phyloP scores from a whole-genome alignment of 2,329 filamentous ascomycete genomes.

The Fusarium siculi region DNA sequence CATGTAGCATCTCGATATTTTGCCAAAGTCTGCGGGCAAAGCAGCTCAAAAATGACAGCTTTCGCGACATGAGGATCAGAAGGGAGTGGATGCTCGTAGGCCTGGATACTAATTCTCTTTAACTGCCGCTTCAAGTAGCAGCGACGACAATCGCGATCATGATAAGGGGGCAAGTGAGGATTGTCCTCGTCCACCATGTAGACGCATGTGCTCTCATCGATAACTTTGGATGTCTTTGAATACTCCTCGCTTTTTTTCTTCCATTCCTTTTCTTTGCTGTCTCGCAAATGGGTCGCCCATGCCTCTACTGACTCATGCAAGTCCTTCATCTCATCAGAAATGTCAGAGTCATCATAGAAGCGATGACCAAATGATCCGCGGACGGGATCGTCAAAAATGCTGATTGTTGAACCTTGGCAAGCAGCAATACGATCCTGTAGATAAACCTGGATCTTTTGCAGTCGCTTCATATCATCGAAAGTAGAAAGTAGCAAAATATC shows the following conservation, averaged over 20 bases:
- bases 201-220: constrained; percentile 47
- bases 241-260: constrained; percentile 44
- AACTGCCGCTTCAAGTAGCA: constrained; percentile 48
- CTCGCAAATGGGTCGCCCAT: constrained; percentile 23
- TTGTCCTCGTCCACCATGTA: constrained; percentile 41
- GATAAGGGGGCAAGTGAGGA: constrained; percentile 11
- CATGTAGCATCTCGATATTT: constrained; percentile 56
- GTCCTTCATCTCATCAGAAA: constrained; percentile 13
- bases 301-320: constrained; percentile 42
- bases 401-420: constrained; percentile 20
- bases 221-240: constrained; percentile 45
- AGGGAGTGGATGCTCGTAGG: constrained; percentile 56
- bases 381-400: constrained; percentile 39
- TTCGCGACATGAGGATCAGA: constrained; percentile 44
- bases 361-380: constrained; percentile 44
- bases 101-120: constrained; percentile 48
- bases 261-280: constrained; percentile 50
- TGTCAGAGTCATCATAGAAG: constrained; percentile 39
- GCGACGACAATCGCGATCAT: constrained; percentile 47
- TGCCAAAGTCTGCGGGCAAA: constrained; percentile 48
- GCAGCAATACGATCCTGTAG: constrained; percentile 27
- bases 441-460: constrained; percentile 37
- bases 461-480: constrained; percentile 31
- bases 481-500: constrained; percentile 31
- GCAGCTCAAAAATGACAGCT: constrained; percentile 55